Percentiles rank a stretch among this genome's conserved stretches.
Evolutionary conservation across 371 early-diverging fungal species (phyloP).

Genomic region (Antonospora locustae): DNA sequence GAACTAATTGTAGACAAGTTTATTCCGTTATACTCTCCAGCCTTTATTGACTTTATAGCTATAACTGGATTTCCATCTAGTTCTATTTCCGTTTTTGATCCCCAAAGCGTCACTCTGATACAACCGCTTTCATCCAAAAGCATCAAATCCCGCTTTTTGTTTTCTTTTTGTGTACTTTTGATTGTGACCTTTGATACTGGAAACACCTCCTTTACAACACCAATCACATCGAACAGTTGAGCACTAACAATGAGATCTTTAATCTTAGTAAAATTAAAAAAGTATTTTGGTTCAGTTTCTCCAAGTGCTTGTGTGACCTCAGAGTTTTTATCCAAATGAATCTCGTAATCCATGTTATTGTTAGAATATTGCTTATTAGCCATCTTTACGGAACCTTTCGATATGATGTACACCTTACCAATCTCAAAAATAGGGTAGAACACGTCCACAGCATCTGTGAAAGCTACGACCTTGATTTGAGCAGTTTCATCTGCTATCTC

Average conservation of each 20-base stretch:
- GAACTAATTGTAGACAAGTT: conserved; percentile 29
- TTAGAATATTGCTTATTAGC: conserved; percentile 43
- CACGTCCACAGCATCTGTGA: conserved; percentile 43
- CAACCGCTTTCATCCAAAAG: conserved; percentile 45
- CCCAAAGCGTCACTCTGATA: conserved; percentile 48
- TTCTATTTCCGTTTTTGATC: conserved; percentile 30
- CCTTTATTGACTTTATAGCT: conserved; percentile 30
- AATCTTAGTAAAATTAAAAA: conserved; percentile 40
- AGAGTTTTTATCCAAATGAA: conserved; percentile 44
- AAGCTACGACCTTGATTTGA: conserved; percentile 44
- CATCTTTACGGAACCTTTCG: conserved; percentile 49
- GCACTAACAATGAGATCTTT: conserved; percentile 8
- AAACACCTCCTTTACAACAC: conserved; percentile 38
- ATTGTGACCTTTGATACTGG: conserved; percentile 23
- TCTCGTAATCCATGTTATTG: conserved; percentile 48
- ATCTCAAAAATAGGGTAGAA: conserved; percentile 46
- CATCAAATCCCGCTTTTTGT: conserved; percentile 36
- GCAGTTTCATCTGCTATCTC: conserved; percentile 39
- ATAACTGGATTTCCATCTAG: conserved; percentile 31
- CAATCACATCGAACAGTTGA: conserved; percentile 33
- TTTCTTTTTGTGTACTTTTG: conserved; percentile 32
- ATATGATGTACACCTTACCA: conserved; percentile 34
- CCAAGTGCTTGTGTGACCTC: conserved; percentile 19
- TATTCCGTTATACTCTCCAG: conserved; percentile 38
- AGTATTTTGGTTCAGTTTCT: conserved; percentile 17